Evolutionary conservation across 2,329 filamentous ascomycete species (phyloP), one percentile per base, ranked within the genome.

Genomic region (Phyllosticta ampelicida): DNA sequence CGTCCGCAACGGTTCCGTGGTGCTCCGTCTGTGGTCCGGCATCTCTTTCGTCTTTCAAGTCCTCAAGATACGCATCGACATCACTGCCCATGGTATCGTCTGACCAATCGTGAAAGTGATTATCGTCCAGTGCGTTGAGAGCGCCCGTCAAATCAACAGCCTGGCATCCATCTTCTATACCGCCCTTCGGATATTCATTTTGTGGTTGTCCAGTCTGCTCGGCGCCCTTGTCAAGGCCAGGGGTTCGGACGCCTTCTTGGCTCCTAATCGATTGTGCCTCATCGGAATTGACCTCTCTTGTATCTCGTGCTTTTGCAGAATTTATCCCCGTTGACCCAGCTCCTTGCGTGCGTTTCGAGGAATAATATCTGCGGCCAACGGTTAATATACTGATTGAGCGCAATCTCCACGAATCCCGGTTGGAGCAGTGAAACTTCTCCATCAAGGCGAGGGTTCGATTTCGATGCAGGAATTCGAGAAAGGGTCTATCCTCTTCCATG

Each of bases 401-500:
- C 5, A 30, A 10, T 26, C 30, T 20, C 57, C 49, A 59, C 20
- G 8, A 13, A 52, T 70, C 68, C 50, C 58, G 60, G 2, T 62
- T 60, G 52, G 63, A 62, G 9, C 57, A 55, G 4, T 69, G 66
- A 13, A 71, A 62, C 5, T 59, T 60, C 48, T 63, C 64, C 56
- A 76, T 63, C 59, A 73, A 69, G 2, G 73, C 72, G 57, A 77
- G 64, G 1, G 75, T 73, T 56, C 73, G 73, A 20, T 71, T 69
- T 18, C 76, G 77, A 60, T 78, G 78, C 8, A 79, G 65, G 58
- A 79, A 78, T 55, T 78, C 76, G 54, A 78, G 70, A 36, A 76
- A 61, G 29, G 58, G 18, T 16, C 11, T 36, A 19, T 58, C 23
- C 8, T 49, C 50, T 8, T 28, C 20, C n/a, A 23, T n/a, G 3